Conservation (phyloP, 768 basidiomycete genomes). For the Russula ochroleuca region DNA sequence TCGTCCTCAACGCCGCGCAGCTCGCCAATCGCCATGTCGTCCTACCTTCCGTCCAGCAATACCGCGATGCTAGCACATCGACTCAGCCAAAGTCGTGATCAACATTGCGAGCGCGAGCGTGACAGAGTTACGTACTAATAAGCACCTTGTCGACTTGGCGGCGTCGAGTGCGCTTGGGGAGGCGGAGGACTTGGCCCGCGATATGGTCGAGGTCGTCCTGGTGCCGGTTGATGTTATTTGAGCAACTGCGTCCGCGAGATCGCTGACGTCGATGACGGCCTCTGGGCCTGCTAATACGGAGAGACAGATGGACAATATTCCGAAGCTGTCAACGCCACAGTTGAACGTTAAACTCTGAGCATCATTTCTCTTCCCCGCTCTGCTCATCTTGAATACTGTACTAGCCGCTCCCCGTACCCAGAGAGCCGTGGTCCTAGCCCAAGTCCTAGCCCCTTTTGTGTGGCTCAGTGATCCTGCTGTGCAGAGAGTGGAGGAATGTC, state of each 20-base stretch:
- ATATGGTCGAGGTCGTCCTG: not conserved
- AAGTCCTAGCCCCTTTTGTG: no score
- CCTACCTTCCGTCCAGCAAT: not conserved
- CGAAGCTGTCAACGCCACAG: no score
- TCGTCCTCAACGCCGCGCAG: constrained; percentile 3
- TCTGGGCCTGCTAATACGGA: no score
- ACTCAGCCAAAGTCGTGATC: constrained; percentile 15
- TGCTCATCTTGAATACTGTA: no score
- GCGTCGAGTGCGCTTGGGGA: not conserved
- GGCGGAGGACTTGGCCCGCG: not conserved
- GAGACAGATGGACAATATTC: no score
- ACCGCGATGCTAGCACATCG: not conserved
- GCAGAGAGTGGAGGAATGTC: no score
- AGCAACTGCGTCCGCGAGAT: no score
- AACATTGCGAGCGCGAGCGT: constrained; percentile 12
- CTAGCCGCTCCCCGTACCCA: no score
- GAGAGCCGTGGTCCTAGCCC: not conserved
- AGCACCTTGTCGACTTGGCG: not conserved
- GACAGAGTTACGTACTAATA: constrained; percentile 1
- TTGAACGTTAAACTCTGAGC: no score
- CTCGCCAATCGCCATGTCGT: constrained; percentile 5
- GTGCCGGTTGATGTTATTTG: not conserved
- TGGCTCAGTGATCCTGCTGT: no score
- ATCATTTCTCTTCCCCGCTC: no score
- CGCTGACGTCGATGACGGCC: no score